Evolutionary conservation across 139 green algal species (phyloP), one percentile per base, ranked within the genome.

Genomic region (Marvania coccoides): DNA sequence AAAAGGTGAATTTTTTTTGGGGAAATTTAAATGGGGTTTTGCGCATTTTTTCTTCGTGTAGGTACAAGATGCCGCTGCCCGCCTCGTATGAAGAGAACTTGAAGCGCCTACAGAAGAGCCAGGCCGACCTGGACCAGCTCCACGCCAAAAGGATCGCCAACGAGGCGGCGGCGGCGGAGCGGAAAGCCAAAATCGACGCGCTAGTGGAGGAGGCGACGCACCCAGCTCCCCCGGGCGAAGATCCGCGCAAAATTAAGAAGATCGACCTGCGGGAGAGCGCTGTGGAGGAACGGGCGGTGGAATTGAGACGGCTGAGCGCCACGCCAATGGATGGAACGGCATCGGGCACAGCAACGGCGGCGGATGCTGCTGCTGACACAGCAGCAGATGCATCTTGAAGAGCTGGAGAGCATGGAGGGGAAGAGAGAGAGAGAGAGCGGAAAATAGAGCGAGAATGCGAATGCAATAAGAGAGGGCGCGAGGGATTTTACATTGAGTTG

Each of bases 191-290:
- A 36, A 65, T 84, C 46, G 42, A 71, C 46, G 38, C 48, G 45
- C 51, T 84, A 70, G 62, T 84, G 34, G 57, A 73, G 31, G 45
- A 71, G 38, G 61, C 74, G 4, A 77, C 66, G 1, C 61, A 40
- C 26, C 42, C 47, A 7, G 37, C 70, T 23, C 54, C 47, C 33
- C 2, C 40, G 2, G 55, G 38, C 5, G 24, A 4, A 4, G 8
- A 48, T 28, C 9, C 24, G 3, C 15, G 40, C 13, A 35, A 48
- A 19, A 51, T 69, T 40, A 65, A 79, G 61, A 51, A 51, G 45
- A 75, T 83, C 38, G 64, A 81, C 74, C 67, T 83, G n/a, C 53
- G 69, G 9, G 61, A 76, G 30, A 34, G 42, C 12, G 45, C 47
- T 13, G 64, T 77, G 7, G 53, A 64, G 29, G 46, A 63, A 6